Evolutionary conservation across 208 protist genomes (phyloP).

Genomic region (Leishmania aethiopica): DNA sequence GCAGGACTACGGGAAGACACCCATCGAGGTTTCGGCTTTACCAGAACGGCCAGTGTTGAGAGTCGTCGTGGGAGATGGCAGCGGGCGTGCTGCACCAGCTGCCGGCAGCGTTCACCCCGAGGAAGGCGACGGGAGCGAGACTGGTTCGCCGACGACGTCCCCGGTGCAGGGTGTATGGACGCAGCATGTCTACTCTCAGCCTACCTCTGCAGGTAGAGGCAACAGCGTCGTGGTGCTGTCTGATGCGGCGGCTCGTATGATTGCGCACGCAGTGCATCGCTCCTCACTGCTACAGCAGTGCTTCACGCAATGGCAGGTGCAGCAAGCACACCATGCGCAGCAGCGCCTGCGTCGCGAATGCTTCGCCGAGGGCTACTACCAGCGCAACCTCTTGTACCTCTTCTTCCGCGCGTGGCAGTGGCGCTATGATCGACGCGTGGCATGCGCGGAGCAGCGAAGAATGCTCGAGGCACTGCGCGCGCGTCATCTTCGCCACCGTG

Average conservation of each 20-base stretch:
- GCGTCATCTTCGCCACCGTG: not conserved
- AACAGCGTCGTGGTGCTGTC: conserved; percentile 17
- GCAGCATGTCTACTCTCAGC: conserved; percentile 5
- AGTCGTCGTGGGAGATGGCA: not conserved
- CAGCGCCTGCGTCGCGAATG: conserved; percentile 15
- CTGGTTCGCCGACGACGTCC: not conserved
- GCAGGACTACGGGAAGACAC: not conserved
- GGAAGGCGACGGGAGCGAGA: not conserved
- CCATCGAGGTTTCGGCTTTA: conserved; percentile 9
- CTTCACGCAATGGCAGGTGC: conserved; percentile 29
- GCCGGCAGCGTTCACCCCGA: not conserved
- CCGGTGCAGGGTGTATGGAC: conserved; percentile 12
- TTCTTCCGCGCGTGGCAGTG: conserved; percentile 76
- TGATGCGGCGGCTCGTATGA: conserved; percentile 28
- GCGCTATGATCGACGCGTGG: conserved; percentile 17
- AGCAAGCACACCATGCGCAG: not conserved
- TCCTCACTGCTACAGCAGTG: conserved; percentile 19
- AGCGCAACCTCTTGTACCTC: conserved; percentile 35
- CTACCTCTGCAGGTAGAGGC: not conserved
- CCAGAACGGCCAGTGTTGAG: not conserved
- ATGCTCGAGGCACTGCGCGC: not conserved
- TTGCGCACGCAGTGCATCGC: conserved; percentile 46
- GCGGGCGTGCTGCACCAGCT: not conserved
- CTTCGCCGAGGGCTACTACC: conserved; percentile 44
- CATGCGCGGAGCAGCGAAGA: not conserved